These are phyloP conservation scores for Coemansia furcata DNA, from an alignment of 192 early-diverging fungal species.

Conservation along the genomic window DNA sequence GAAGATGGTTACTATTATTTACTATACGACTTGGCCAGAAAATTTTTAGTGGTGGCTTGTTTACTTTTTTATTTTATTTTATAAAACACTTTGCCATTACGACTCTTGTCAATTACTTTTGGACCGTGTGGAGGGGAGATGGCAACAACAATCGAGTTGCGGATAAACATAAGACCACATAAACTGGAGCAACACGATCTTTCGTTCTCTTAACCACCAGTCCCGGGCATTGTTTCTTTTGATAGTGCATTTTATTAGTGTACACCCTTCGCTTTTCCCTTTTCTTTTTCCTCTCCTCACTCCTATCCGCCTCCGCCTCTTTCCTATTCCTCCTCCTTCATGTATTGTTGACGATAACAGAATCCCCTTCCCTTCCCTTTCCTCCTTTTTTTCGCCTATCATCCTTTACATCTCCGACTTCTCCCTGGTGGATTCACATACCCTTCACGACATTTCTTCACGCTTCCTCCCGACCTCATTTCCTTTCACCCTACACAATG, in stretches of 20 bases:
- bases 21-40: not conserved
- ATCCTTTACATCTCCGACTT: not conserved
- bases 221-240: constrained; percentile 2
- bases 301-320: not conserved
- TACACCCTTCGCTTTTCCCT: not conserved
- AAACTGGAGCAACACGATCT: not conserved
- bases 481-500: not conserved
- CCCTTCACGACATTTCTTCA: not conserved
- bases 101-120: not conserved
- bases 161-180: constrained; percentile 5
- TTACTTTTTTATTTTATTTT: not conserved
- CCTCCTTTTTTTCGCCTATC: not conserved
- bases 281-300: not conserved
- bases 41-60: not conserved
- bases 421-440: not conserved
- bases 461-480: not conserved
- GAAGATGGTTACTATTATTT: constrained; percentile 1
- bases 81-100: not conserved
- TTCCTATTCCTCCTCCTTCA: constrained; percentile 5
- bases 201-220: not conserved
- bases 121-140: not conserved
- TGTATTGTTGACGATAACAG: constrained; percentile 11
- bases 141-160: constrained; percentile 1
- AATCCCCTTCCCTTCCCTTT: not conserved
- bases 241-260: not conserved